Evolutionary conservation across 2,329 filamentous ascomycete genomes (phyloP).

Genomic region (Ophiostoma pallidulum): DNA sequence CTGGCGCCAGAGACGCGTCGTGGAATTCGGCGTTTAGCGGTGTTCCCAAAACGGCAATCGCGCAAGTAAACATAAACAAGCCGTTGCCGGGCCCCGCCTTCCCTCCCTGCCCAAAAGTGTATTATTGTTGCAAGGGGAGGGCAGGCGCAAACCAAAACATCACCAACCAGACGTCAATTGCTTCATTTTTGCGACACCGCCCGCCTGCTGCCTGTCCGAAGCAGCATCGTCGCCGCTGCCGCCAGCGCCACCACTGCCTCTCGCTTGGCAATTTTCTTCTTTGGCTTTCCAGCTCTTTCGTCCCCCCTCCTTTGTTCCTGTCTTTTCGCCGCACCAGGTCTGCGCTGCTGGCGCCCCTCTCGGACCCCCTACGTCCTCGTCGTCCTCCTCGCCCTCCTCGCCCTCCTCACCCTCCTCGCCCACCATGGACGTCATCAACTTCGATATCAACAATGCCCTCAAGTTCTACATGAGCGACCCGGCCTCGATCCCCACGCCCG

Average conservation of each 20-base stretch:
- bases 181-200: constrained; percentile 4
- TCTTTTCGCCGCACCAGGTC: constrained; percentile 1
- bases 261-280: constrained; percentile 7
- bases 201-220: background rate
- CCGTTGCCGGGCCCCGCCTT: constrained; percentile 14
- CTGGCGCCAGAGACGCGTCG: background rate
- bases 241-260: background rate
- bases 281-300: background rate
- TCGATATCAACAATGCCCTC: constrained; percentile 93
- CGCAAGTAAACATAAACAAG: constrained; percentile 30
- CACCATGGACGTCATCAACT: constrained; percentile 65
- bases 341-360: constrained; percentile 8
- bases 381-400: too few relatives aligned
- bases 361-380: too few relatives aligned
- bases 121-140: background rate
- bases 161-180: constrained; percentile 1
- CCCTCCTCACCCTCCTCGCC: constrained; percentile 16
- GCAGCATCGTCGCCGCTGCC: background rate
- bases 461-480: constrained; percentile 97
- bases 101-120: background rate
- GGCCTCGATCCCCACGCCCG: constrained; percentile 68
- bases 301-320: background rate
- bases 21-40: too few relatives aligned
- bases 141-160: background rate
- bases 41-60: constrained; percentile 12